Conservation (phyloP, 2,329 filamentous ascomycete genomes). For the Fusarium sarcochroum region DNA sequence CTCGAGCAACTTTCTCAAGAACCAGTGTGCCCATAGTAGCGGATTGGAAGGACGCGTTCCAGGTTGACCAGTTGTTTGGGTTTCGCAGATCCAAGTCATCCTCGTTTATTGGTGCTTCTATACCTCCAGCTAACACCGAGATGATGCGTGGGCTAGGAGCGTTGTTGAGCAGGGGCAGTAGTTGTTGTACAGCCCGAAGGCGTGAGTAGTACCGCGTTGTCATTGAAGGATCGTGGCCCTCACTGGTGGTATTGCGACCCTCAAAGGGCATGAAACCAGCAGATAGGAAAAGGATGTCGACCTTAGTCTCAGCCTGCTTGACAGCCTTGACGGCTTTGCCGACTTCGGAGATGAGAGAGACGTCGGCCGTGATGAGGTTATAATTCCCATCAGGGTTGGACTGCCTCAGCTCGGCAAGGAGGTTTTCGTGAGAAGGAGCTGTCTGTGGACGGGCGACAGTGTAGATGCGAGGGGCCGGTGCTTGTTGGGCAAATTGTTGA, state of each 20-base stretch:
- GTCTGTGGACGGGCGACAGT: constrained; percentile 15
- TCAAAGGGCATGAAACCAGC: constrained; percentile 19
- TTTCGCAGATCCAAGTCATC: constrained; percentile 6
- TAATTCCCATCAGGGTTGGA: background rate
- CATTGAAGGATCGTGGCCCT: constrained; percentile 26
- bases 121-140: background rate
- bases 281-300: constrained; percentile 14
- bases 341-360: background rate
- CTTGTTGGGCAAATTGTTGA: background rate
- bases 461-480: background rate
- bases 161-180: constrained; percentile 18
- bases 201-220: constrained; percentile 15
- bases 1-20: background rate
- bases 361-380: constrained; percentile 8
- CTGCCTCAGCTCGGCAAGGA: constrained; percentile 3
- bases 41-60: constrained; percentile 12
- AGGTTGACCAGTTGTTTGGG: background rate
- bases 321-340: background rate
- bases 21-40: constrained; percentile 21
- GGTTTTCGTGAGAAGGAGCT: background rate
- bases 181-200: constrained; percentile 1
- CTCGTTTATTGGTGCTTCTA: background rate
- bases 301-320: constrained; percentile 3
- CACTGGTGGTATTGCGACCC: constrained; percentile 5
- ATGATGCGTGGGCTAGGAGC: background rate